Evolutionary conservation across 305 asterid genomes (phyloP).

Genomic region (Striga hermonthica): DNA sequence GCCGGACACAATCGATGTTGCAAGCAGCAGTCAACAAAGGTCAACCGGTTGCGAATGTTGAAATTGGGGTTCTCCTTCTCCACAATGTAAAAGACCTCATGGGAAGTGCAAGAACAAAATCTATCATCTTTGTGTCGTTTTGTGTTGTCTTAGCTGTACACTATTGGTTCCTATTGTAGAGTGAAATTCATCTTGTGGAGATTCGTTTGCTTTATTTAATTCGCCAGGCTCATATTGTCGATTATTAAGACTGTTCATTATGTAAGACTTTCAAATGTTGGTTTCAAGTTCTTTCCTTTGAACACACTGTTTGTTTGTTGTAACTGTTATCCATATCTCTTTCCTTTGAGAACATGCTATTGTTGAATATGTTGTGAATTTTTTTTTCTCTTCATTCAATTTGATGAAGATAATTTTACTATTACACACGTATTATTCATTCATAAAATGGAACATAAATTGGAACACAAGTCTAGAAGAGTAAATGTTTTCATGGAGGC

Average conservation of each 20-base stretch:
- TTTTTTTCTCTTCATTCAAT: too few relatives aligned
- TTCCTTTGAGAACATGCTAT: neutral
- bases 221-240: neutral
- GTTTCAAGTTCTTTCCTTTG: neutral
- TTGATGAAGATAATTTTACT: too few relatives aligned
- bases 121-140: neutral
- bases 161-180: slow-evolving; percentile 23
- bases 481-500: too few relatives aligned
- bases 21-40: slow-evolving; percentile 64
- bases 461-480: too few relatives aligned
- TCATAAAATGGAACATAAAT: too few relatives aligned
- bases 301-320: neutral
- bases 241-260: neutral
- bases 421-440: too few relatives aligned
- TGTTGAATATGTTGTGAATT: neutral
- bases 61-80: slow-evolving; percentile 8
- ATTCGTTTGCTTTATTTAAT: slow-evolving; percentile 5
- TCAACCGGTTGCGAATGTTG: slow-evolving; percentile 79
- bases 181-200: slow-evolving; percentile 1
- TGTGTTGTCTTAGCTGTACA: slow-evolving; percentile 25
- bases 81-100: neutral
- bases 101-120: slow-evolving; percentile 21
- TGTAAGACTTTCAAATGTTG: slow-evolving; percentile 11
- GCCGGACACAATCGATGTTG: slow-evolving; percentile 93
- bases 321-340: neutral